These are phyloP conservation scores for Ceratonia siliqua DNA, from an alignment of 306 rosid species.

Conservation along the genomic window DNA sequence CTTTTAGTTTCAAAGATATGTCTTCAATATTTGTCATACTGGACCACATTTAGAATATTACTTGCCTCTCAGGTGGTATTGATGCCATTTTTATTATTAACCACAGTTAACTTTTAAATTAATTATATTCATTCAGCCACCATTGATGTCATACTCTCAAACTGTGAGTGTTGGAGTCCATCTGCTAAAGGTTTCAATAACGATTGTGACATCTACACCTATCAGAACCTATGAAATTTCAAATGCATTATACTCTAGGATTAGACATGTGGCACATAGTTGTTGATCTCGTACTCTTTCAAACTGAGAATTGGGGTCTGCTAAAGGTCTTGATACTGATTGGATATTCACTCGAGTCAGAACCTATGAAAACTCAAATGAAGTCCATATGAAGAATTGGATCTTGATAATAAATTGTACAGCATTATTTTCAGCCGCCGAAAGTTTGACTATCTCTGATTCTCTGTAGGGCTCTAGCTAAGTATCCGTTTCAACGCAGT, in stretches of 20 bases:
- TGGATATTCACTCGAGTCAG: not conserved
- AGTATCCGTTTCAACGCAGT: conserved; percentile 60
- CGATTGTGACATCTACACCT: not conserved
- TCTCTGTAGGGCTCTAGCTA: conserved; percentile 60
- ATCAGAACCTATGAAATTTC: not conserved
- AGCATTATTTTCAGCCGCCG: conserved; percentile 7
- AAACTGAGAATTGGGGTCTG: no score
- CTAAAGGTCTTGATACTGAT: not conserved
- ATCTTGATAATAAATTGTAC: conserved; percentile 3
- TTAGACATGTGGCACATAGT: not conserved
- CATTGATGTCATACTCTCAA: not conserved
- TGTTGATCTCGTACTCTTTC: not conserved
- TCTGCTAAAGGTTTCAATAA: not conserved
- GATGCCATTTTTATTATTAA: not conserved
- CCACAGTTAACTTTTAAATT: not conserved
- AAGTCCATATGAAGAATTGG: conserved; percentile 18
- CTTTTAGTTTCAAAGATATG: not conserved
- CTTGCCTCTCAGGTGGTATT: not conserved
- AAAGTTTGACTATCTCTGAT: conserved; percentile 30
- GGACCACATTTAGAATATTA: not conserved
- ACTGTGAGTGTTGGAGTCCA: not conserved
- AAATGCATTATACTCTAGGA: not conserved
- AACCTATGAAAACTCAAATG: conserved; percentile 24
- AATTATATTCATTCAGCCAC: not conserved
- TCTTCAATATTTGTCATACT: not conserved